These are phyloP conservation scores for Lignosus rhinocerotis DNA, from an alignment of 1,284 basidiomycete species.

Conservation along the genomic window DNA sequence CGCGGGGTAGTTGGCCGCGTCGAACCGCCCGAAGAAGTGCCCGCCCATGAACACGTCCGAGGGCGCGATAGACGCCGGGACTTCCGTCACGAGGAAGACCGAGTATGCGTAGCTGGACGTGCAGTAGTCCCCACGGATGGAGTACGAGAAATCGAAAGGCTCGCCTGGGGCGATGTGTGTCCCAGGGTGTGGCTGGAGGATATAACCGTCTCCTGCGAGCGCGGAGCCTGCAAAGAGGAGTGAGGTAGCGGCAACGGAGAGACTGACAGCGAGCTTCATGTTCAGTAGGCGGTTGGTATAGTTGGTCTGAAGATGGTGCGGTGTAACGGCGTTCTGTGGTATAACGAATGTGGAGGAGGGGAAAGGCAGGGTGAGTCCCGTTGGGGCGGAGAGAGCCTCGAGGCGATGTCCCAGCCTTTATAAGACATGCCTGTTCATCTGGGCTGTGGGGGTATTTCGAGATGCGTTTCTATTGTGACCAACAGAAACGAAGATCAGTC, in stretches of 20 bases:
- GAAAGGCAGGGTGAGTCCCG: background rate
- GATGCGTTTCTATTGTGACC: background rate
- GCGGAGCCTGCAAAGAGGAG: slow-evolving; percentile 10
- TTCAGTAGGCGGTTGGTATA: slow-evolving; percentile 3
- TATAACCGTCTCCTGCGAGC: slow-evolving; percentile 7
- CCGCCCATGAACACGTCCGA: slow-evolving; percentile 37
- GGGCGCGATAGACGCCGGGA: slow-evolving; percentile 28
- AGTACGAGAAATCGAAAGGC: slow-evolving; percentile 41
- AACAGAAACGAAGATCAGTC: background rate
- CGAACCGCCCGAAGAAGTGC: slow-evolving; percentile 43
- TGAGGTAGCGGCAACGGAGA: slow-evolving; percentile 9
- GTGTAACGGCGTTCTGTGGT: background rate
- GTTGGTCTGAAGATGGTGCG: background rate
- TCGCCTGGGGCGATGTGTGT: slow-evolving; percentile 35
- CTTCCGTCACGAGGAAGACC: slow-evolving; percentile 42
- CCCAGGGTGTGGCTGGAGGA: slow-evolving; percentile 30
- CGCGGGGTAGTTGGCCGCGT: slow-evolving; percentile 43
- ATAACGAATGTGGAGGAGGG: background rate
- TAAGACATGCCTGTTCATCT: background rate
- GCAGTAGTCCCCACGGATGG: slow-evolving; percentile 44
- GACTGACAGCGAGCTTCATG: slow-evolving; percentile 20
- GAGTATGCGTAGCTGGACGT: slow-evolving; percentile 44
- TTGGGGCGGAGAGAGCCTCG: background rate
- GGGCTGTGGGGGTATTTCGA: background rate
- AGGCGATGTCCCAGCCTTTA: background rate